A percentile compares a stretch with the other conserved stretches of the same genome.
Conservation (phyloP, 2,329 filamentous ascomycete genomes). For the Fonsecaea multimorphosa region DNA sequence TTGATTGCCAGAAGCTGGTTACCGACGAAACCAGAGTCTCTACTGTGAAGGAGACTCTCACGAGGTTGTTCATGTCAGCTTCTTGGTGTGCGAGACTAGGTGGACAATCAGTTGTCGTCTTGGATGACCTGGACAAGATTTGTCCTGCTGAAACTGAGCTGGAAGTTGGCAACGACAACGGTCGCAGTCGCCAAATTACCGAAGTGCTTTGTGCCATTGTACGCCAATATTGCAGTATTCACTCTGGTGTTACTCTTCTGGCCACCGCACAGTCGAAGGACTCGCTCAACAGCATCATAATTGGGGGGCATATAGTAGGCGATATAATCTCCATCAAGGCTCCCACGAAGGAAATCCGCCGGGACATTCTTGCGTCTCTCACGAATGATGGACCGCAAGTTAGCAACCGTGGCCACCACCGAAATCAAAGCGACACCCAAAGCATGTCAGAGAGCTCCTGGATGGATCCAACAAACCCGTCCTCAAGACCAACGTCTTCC, state of each 20-base stretch:
- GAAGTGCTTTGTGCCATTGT: constrained; percentile 85
- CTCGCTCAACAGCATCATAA: constrained; percentile 83
- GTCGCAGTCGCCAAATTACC: constrained; percentile 87
- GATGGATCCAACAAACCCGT: constrained; percentile 74
- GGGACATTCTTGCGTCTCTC: constrained; percentile 82
- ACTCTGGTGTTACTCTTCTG: constrained; percentile 82
- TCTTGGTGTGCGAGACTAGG: constrained; percentile 89
- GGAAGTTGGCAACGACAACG: constrained; percentile 91
- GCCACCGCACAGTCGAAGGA: constrained; percentile 95
- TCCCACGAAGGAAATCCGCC: constrained; percentile 86
- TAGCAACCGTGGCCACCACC: constrained; percentile 51
- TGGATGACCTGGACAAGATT: constrained; percentile 91
- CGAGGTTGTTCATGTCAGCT: constrained; percentile 82
- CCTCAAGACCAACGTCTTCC: constrained; percentile 55
- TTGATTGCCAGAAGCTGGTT: constrained; percentile 83
- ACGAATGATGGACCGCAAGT: constrained; percentile 52
- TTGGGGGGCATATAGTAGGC: constrained; percentile 88
- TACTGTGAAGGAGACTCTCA: constrained; percentile 87
- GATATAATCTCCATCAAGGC: constrained; percentile 90
- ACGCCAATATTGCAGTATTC: constrained; percentile 78
- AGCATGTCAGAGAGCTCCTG: constrained; percentile 64
- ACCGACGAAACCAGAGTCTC: constrained; percentile 90
- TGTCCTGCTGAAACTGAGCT: constrained; percentile 94
- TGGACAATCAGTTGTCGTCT: constrained; percentile 80
- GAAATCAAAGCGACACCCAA: constrained; percentile 45